A percentile compares a stretch with the other conserved stretches of the same genome.
These are phyloP conservation scores for Jackrogersella minutella DNA, from an alignment of 495 filamentous ascomycete genomes.

Conservation along the genomic window DNA sequence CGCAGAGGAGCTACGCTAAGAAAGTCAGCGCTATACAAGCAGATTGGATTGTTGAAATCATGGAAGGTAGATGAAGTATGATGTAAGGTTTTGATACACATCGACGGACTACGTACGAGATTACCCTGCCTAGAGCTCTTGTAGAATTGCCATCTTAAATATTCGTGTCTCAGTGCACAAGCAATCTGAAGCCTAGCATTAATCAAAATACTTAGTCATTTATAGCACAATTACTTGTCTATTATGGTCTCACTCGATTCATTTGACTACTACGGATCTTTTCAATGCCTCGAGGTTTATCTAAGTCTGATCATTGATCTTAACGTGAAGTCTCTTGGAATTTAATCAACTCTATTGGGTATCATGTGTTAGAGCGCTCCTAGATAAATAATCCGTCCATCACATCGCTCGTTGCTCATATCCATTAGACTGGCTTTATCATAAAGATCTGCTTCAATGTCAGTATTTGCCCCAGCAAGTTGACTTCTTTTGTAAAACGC, in stretches of 20 bases:
- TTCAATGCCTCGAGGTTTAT: neutral
- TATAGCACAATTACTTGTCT: no score
- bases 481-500: neutral
- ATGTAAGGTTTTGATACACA: no score
- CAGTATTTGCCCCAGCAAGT: neutral
- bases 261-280: neutral
- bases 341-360: slow-evolving; percentile 31
- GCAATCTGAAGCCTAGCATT: no score
- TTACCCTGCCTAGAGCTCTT: no score
- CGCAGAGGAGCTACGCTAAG: slow-evolving; percentile 88
- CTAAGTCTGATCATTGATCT: neutral
- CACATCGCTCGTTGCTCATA: neutral
- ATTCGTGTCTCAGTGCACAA: no score
- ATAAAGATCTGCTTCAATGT: slow-evolving; percentile 32
- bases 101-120: no score
- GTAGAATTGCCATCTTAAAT: no score
- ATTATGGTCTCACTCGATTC: neutral
- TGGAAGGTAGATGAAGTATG: slow-evolving; percentile 53
- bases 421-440: slow-evolving; percentile 33
- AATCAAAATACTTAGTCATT: neutral
- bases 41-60: slow-evolving; percentile 80
- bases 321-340: neutral
- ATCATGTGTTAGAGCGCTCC: slow-evolving; percentile 19
- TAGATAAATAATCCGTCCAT: slow-evolving; percentile 2
- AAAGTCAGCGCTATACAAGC: slow-evolving; percentile 88